These are phyloP conservation scores for Lactifluus pinguis DNA, from an alignment of 768 basidiomycete species.

Conservation along the genomic window DNA sequence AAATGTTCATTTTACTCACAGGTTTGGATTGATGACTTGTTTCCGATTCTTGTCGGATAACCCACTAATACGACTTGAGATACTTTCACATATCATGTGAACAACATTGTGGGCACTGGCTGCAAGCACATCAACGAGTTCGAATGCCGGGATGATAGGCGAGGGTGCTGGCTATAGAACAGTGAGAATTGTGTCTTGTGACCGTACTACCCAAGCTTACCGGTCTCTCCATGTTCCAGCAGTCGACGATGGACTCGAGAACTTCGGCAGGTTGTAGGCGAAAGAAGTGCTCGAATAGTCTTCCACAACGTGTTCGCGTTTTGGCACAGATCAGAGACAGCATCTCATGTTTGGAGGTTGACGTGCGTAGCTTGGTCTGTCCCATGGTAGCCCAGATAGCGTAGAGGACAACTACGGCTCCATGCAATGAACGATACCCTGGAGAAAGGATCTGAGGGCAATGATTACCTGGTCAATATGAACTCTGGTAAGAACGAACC, in stretches of 20 bases:
- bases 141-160: slow-evolving; percentile 48
- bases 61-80: slow-evolving; percentile 48
- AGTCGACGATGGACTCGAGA: slow-evolving; percentile 72
- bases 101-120: slow-evolving; percentile 82
- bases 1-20: slow-evolving; percentile 38
- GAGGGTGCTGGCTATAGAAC: neutral
- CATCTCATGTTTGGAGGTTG: slow-evolving; percentile 57
- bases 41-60: slow-evolving; percentile 51
- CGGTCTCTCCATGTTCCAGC: slow-evolving; percentile 58
- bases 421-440: slow-evolving; percentile 69
- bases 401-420: slow-evolving; percentile 72
- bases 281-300: slow-evolving; percentile 81
- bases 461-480: neutral
- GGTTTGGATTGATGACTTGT: slow-evolving; percentile 50
- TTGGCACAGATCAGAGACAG: slow-evolving; percentile 58
- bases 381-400: slow-evolving; percentile 58
- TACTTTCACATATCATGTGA: slow-evolving; percentile 82
- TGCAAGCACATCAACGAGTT: slow-evolving; percentile 75
- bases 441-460: slow-evolving; percentile 52
- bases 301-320: slow-evolving; percentile 58
- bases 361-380: slow-evolving; percentile 39
- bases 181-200: slow-evolving; percentile 9
- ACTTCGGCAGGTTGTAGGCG: slow-evolving; percentile 73
- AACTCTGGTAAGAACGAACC: slow-evolving; percentile 31
- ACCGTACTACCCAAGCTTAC: slow-evolving; percentile 28